phyloP scores from a whole-genome alignment of 345 rosid species.

The Crucihimalaya himalaica region DNA sequence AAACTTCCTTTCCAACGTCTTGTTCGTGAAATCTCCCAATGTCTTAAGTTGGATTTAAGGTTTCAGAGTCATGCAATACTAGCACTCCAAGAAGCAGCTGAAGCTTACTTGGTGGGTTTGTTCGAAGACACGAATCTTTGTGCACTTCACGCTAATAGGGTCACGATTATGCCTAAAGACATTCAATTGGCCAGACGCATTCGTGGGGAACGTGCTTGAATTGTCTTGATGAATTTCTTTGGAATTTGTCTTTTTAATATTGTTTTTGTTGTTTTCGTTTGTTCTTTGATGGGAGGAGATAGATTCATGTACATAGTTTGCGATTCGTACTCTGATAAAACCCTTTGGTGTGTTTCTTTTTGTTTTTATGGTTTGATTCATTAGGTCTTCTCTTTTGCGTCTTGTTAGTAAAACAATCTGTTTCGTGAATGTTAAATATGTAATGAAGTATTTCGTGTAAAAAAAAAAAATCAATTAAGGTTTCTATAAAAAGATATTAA shows the following conservation, averaged over 20 bases:
- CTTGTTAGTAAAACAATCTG: background rate
- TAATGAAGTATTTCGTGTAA: background rate
- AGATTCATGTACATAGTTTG: background rate
- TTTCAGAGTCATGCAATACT: slow-evolving; percentile 67
- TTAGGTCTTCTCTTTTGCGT: background rate
- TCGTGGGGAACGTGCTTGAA: slow-evolving; percentile 67
- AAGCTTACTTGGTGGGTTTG: slow-evolving; percentile 63
- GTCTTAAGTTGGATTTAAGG: slow-evolving; percentile 56
- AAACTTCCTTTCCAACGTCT: slow-evolving; percentile 68
- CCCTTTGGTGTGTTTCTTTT: background rate
- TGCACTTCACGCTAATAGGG: slow-evolving; percentile 67
- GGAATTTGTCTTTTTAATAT: background rate
- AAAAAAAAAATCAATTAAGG: too few relatives aligned
- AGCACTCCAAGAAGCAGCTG: slow-evolving; percentile 73
- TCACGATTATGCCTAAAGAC: slow-evolving; percentile 72
- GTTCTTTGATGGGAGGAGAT: background rate
- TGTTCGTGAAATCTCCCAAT: slow-evolving; percentile 68
- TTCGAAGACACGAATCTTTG: slow-evolving; percentile 71
- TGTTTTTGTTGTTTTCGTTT: background rate
- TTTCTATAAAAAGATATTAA: too few relatives aligned
- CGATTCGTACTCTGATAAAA: background rate
- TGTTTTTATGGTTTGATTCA: background rate
- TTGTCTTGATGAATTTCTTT: background rate
- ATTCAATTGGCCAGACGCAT: slow-evolving; percentile 65
- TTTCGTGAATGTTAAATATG: background rate